Conservation (phyloP, 164 flowering plant genomes). For the Piper longum region DNA sequence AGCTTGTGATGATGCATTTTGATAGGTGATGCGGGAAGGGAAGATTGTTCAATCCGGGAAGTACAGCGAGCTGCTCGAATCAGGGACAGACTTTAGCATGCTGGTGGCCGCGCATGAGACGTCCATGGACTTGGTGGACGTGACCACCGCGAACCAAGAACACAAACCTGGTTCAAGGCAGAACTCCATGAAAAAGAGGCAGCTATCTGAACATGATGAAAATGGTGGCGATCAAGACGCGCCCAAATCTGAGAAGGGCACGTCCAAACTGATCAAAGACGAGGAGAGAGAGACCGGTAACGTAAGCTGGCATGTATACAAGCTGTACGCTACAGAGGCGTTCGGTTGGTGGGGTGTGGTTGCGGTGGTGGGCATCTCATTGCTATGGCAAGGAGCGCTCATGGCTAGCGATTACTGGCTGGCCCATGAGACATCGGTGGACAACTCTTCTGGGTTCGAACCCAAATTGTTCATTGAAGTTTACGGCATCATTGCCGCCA, state of each 20-base stretch:
- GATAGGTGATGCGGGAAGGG: slow-evolving; percentile 94
- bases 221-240: slow-evolving; percentile 5
- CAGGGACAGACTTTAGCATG: slow-evolving; percentile 59
- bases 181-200: slow-evolving; percentile 23
- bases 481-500: slow-evolving; percentile 44
- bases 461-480: slow-evolving; percentile 49
- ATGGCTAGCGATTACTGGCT: slow-evolving; percentile 94
- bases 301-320: slow-evolving; percentile 65
- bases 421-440: slow-evolving; percentile 69
- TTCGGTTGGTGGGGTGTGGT: slow-evolving; percentile 8
- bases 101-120: slow-evolving; percentile 87
- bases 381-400: slow-evolving; percentile 48
- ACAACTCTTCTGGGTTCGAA: slow-evolving; percentile 33
- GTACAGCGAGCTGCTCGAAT: slow-evolving; percentile 43
- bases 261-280: slow-evolving; percentile 68
- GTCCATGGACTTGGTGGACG: slow-evolving; percentile 86
- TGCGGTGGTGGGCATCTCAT: no score
- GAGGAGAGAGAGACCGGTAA: slow-evolving; percentile 80
- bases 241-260: slow-evolving; percentile 24
- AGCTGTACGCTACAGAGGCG: slow-evolving; percentile 70
- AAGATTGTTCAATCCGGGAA: slow-evolving; percentile 86
- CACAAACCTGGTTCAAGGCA: slow-evolving; percentile 16
- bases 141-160: slow-evolving; percentile 14
- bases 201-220: not conserved
- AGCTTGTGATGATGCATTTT: not conserved